phyloP scores from a whole-genome alignment of 805 yeast species.

The Ogataea allantospora region DNA sequence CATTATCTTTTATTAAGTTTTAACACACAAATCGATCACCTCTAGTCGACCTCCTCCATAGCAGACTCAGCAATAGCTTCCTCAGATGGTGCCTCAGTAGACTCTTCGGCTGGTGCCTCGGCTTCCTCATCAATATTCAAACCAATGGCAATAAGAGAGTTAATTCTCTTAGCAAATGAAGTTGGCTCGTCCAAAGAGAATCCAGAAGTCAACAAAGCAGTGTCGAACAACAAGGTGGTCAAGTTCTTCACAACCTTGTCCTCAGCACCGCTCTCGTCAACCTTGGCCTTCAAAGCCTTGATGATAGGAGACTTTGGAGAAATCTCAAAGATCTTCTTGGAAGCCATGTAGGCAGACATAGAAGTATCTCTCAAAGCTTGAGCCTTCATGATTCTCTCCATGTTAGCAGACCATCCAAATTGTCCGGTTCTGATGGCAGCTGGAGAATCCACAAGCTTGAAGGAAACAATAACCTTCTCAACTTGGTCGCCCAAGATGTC shows the following conservation, averaged over 20 bases:
- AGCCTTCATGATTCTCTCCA: slow-evolving; percentile 99
- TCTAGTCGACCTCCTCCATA: slow-evolving; percentile 98
- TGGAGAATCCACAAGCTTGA: slow-evolving; percentile 96
- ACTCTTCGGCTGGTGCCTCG: slow-evolving; percentile 38
- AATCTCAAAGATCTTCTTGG: slow-evolving; percentile 98
- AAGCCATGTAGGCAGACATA: slow-evolving; percentile 99
- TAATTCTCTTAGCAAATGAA: slow-evolving; percentile 95
- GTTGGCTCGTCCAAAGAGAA: slow-evolving; percentile 98
- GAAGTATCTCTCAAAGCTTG: slow-evolving; percentile 98
- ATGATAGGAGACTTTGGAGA: slow-evolving; percentile 96
- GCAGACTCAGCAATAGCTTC: slow-evolving; percentile 85
- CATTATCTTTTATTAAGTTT: slow-evolving; percentile 8
- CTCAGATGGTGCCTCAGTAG: slow-evolving; percentile 53
- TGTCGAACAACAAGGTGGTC: slow-evolving; percentile 93
- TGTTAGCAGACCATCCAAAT: slow-evolving; percentile 99
- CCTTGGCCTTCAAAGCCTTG: slow-evolving; percentile 93
- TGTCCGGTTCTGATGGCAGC: slow-evolving; percentile 99
- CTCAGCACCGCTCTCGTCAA: slow-evolving; percentile 94
- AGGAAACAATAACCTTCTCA: slow-evolving; percentile 98
- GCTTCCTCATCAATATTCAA: slow-evolving; percentile 92
- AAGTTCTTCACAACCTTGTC: slow-evolving; percentile 98
- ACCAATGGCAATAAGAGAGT: slow-evolving; percentile 97
- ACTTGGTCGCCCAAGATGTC: slow-evolving; percentile 97
- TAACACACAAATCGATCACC: slow-evolving; percentile 3
- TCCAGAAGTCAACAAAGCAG: slow-evolving; percentile 98